Conservation (phyloP, 257 asterid species). For the Parsonsia alboflavescens region DNA sequence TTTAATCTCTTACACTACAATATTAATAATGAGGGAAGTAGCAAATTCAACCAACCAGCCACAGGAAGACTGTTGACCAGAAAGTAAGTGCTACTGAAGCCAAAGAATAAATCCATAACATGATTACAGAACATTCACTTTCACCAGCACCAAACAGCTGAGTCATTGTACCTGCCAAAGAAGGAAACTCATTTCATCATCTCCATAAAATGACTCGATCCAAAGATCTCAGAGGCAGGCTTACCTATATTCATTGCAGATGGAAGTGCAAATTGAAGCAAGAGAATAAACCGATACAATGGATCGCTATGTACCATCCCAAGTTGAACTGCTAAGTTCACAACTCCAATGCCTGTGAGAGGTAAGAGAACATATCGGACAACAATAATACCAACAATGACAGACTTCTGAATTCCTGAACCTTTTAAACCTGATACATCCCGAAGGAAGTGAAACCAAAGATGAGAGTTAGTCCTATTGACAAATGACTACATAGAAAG, state of each 20-base stretch:
- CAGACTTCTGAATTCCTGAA: conserved; percentile 46
- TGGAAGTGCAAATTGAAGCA: conserved; percentile 80
- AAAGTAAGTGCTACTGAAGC: conserved; percentile 67
- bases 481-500: neutral
- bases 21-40: neutral
- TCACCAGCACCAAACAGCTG: conserved; percentile 77
- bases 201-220: no score
- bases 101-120: conserved; percentile 63
- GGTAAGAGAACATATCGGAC: conserved; percentile 70
- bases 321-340: conserved; percentile 49
- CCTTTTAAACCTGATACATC: conserved; percentile 53
- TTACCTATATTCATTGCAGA: conserved; percentile 92
- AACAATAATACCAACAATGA: conserved; percentile 47
- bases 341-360: conserved; percentile 53
- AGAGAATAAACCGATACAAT: conserved; percentile 64
- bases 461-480: neutral
- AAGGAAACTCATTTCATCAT: conserved; percentile 2
- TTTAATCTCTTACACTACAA: no score
- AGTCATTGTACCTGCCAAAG: conserved; percentile 55
- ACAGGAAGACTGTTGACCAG: conserved; percentile 69
- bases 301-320: conserved; percentile 59
- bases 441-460: neutral
- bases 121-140: conserved; percentile 78
- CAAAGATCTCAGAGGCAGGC: no score
- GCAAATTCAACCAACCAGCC: conserved; percentile 20